These are phyloP conservation scores for Dothistroma pini DNA, from an alignment of 2,329 filamentous ascomycete species.

Conservation along the genomic window DNA sequence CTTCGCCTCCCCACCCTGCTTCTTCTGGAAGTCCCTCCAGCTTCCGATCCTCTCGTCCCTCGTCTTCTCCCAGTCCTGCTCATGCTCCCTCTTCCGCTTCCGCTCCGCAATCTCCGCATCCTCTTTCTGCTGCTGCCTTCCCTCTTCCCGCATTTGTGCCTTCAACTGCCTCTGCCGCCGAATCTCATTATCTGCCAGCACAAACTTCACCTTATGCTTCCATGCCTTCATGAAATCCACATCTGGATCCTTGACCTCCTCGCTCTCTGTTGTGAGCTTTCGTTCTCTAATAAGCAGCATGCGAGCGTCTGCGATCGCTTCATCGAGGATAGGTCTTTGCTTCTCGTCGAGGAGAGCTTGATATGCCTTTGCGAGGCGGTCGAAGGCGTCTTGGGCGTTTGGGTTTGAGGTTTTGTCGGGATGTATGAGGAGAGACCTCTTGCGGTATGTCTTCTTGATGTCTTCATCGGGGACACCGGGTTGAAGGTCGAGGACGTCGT, in stretches of 20 bases:
- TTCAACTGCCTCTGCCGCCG: constrained; percentile 79
- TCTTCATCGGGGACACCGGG: constrained; percentile 93
- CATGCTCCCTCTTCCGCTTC: constrained; percentile 70
- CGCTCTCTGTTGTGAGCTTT: constrained; percentile 86
- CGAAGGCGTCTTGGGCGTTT: constrained; percentile 88
- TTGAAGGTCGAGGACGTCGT: constrained; percentile 91
- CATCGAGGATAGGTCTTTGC: constrained; percentile 78
- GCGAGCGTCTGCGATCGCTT: constrained; percentile 92
- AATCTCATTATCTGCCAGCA: constrained; percentile 90
- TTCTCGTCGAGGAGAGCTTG: constrained; percentile 92
- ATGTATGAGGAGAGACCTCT: constrained; percentile 98
- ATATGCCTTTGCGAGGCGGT: constrained; percentile 93
- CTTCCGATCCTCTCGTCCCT: constrained; percentile 87
- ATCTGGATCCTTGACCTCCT: constrained; percentile 69
- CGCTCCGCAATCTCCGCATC: constrained; percentile 74
- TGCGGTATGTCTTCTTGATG: constrained; percentile 91
- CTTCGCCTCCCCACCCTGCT: constrained; percentile 34
- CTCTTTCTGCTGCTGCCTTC: constrained; percentile 76
- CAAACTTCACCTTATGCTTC: constrained; percentile 84
- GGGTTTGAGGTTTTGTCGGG: constrained; percentile 96
- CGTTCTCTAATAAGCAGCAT: constrained; percentile 92
- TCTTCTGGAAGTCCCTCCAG: constrained; percentile 88
- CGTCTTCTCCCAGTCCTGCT: constrained; percentile 92
- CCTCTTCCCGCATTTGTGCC: constrained; percentile 95
- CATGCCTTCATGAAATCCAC: constrained; percentile 79